Evolutionary conservation across 805 yeast genomes (phyloP).

Genomic region (Pichia membranifaciens): DNA sequence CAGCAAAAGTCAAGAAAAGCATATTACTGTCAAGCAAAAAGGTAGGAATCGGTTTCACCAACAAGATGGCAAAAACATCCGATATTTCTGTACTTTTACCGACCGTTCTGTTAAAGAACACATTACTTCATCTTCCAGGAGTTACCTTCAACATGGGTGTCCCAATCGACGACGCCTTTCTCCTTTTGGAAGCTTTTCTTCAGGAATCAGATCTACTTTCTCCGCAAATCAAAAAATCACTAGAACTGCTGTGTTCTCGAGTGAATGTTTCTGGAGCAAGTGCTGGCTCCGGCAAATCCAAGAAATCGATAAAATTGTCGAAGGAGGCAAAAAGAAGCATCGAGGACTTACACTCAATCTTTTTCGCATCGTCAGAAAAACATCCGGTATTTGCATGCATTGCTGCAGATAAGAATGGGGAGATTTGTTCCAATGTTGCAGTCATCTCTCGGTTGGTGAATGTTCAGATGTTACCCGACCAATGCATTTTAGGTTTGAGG

Average conservation of each 20-base stretch:
- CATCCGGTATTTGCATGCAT: conserved; percentile 23
- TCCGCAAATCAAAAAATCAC: background rate
- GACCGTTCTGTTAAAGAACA: conserved; percentile 2
- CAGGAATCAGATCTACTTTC: background rate
- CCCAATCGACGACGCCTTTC: conserved; percentile 2
- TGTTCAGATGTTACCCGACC: conserved; percentile 38
- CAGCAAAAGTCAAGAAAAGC: too few species aligned
- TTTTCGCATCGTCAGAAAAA: conserved; percentile 5
- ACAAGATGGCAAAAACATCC: background rate
- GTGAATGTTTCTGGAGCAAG: background rate
- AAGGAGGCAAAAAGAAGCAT: background rate
- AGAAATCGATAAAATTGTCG: background rate
- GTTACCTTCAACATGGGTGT: conserved; percentile 5
- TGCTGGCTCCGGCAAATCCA: too few species aligned
- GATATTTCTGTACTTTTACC: background rate
- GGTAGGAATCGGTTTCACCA: too few species aligned
- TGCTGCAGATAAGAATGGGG: conserved; percentile 11
- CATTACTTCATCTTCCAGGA: conserved; percentile 5
- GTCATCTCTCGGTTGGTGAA: conserved; percentile 41
- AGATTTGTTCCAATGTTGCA: conserved; percentile 29
- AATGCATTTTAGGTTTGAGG: conserved; percentile 34
- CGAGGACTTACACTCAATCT: background rate
- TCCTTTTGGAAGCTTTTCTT: background rate
- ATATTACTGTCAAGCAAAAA: too few species aligned
- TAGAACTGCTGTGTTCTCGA: background rate